phyloP scores from a whole-genome alignment of 2,329 filamentous ascomycete species.

The Penicillium hesseltinei region DNA sequence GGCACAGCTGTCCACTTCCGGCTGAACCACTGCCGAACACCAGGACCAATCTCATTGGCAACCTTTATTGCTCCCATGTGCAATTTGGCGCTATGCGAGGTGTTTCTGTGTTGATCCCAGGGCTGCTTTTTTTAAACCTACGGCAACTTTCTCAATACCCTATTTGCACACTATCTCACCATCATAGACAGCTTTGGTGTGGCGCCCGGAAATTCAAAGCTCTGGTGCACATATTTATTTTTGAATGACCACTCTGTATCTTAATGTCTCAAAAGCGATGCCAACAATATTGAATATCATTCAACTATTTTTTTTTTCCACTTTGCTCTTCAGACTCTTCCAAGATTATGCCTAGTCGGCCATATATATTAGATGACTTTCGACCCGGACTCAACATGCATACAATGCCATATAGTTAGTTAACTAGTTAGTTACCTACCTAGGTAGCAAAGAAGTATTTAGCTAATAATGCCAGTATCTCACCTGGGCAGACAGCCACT shows the following conservation, averaged over 20 bases:
- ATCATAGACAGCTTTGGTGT: background rate
- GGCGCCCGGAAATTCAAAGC: background rate
- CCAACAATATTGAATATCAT: background rate
- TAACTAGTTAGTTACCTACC: no score
- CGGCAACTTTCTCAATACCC: background rate
- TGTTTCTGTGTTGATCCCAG: background rate
- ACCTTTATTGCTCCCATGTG: background rate
- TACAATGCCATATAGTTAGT: background rate
- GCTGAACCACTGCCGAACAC: background rate
- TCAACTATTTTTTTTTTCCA: background rate
- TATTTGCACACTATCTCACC: background rate
- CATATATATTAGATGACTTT: background rate
- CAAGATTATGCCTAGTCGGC: background rate
- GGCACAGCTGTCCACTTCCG: background rate
- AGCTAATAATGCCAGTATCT: no score
- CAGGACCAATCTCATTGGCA: background rate
- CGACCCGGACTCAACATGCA: background rate
- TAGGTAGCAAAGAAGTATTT: no score
- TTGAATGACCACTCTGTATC: conserved; percentile 5
- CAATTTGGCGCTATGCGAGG: background rate
- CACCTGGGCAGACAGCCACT: no score
- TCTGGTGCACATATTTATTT: conserved; percentile 1
- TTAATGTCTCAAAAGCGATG: conserved; percentile 6
- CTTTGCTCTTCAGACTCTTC: background rate
- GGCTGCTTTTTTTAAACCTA: background rate